phyloP scores from a whole-genome alignment of 345 rosid genomes.

The Ceriops zippeliana region DNA sequence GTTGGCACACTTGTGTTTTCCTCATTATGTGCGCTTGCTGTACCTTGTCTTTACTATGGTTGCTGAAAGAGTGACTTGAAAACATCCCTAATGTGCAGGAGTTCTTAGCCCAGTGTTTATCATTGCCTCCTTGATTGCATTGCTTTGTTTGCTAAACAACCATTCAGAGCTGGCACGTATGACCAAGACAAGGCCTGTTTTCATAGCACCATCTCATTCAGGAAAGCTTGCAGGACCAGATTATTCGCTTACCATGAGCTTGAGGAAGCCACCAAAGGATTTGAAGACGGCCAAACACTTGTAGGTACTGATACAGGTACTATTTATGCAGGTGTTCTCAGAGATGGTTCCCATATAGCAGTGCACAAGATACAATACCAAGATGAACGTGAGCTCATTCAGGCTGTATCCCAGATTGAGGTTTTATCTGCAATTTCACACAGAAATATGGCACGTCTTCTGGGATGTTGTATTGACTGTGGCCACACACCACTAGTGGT shows the following conservation, averaged over 20 bases:
- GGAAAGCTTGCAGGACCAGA: slow-evolving; percentile 66
- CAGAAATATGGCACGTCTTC: slow-evolving; percentile 56
- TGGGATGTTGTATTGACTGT: slow-evolving; percentile 68
- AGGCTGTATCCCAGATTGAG: slow-evolving; percentile 54
- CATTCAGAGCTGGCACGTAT: slow-evolving; percentile 30
- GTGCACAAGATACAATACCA: slow-evolving; percentile 61
- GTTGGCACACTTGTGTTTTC: background rate
- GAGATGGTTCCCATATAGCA: slow-evolving; percentile 60
- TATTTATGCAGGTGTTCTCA: slow-evolving; percentile 51
- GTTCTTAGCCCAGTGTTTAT: slow-evolving; percentile 46
- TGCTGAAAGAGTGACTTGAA: background rate
- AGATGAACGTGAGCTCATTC: slow-evolving; percentile 52
- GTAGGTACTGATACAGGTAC: slow-evolving; percentile 43
- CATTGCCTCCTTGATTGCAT: slow-evolving; percentile 43
- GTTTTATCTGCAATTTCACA: slow-evolving; percentile 53
- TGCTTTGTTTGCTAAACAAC: slow-evolving; percentile 53
- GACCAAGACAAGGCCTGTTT: slow-evolving; percentile 35
- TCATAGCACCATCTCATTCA: slow-evolving; percentile 48
- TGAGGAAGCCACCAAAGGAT: slow-evolving; percentile 64
- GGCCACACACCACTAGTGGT: slow-evolving; percentile 51
- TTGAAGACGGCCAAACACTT: slow-evolving; percentile 50
- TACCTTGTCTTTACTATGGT: background rate
- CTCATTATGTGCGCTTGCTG: background rate
- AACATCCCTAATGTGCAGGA: slow-evolving; percentile 28
- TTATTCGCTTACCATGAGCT: slow-evolving; percentile 65